Base-by-base conservation (phyloP, 371 early-diverging fungal genomes). In the Mucor plumbeus region DNA sequence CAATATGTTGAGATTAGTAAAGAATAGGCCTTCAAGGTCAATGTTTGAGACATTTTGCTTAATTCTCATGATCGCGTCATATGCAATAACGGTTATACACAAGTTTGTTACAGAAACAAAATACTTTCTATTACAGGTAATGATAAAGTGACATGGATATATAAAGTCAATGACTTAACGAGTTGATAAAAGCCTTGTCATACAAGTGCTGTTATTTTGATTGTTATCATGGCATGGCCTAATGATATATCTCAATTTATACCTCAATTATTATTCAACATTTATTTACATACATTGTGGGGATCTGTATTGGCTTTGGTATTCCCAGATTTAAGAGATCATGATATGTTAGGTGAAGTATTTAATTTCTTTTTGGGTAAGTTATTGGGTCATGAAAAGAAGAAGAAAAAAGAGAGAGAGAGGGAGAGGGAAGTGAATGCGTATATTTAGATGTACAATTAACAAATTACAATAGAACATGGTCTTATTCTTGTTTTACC, bases 311-410 rank as follows among this genome's bases (percentile, higher is more conserved):
- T 85, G 35, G 85, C 88, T 10, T 60, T 87, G 54, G 63, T 83
- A 38, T 76, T 78, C 59, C 87, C 87, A 8, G 87, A 88, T 68
- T 56, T 86, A 21, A 77, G 88, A 60, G 85, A 84, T 59, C 82
- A 85, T 58, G 74, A 84, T 35, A 71, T 81, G 68, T 68, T 85
- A 64, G 79, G 86, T 44, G 88, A 88, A 65, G 59, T 82, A 4
- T 83, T 83, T 40, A 86, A 86, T 70, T 88, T 88, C 67, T 86
- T 71, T 63, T 64, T 85, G 34, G 88, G 87, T 85, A 82, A 50
- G 7, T 11, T 26, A 26, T 26, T 1, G 2, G 6, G 21, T 19
- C 21, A 2, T n/a, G 33, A n/a, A n/a, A 4, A 40, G 41, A 26
- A 34, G 31, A 19, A 8, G 33, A n/a, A n/a, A 4, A 40, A 59